These are phyloP conservation scores for Cyberlindnera bimundalis DNA, from an alignment of 805 yeast genomes.

Conservation along the genomic window DNA sequence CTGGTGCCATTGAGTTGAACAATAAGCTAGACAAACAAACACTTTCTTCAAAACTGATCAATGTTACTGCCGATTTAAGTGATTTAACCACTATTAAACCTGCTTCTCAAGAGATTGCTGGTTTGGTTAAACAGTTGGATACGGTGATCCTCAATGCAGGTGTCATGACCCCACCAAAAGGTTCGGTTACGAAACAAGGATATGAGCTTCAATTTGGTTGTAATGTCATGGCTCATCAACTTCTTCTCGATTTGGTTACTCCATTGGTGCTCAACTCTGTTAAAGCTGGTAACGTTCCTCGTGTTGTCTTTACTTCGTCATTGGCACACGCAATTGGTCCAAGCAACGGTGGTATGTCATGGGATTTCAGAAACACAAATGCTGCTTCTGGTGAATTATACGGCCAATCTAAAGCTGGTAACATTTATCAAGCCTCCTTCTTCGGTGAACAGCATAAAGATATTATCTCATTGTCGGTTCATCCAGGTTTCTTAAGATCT, in stretches of 20 bases:
- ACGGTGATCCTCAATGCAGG: conserved; percentile 44
- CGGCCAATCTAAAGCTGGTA: too few species aligned
- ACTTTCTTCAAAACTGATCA: conserved; percentile 21
- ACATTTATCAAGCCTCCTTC: conserved; percentile 33
- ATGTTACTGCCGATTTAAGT: conserved; percentile 32
- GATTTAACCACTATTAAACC: conserved; percentile 41
- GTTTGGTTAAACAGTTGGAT: conserved; percentile 28
- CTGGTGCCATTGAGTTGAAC: conserved; percentile 19
- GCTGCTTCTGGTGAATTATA: too few species aligned
- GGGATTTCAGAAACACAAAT: too few species aligned
- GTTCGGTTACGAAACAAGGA: conserved; percentile 39
- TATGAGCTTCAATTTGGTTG: conserved; percentile 45
- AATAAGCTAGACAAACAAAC: not conserved
- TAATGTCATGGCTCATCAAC: conserved; percentile 43
- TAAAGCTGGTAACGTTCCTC: conserved; percentile 27
- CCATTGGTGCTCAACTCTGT: conserved; percentile 38
- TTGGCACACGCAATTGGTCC: conserved; percentile 33
- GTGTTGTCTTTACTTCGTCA: conserved; percentile 47
- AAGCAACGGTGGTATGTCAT: conserved; percentile 32
- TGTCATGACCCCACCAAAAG: conserved; percentile 39
- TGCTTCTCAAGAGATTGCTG: conserved; percentile 32
- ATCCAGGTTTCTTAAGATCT: conserved; percentile 40
- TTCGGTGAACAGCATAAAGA: conserved; percentile 33
- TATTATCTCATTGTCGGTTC: conserved; percentile 34
- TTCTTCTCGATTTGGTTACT: conserved; percentile 38